Base-by-base conservation (phyloP, 139 green algal genomes). In the Tetratostichococcus sp. region DNA sequence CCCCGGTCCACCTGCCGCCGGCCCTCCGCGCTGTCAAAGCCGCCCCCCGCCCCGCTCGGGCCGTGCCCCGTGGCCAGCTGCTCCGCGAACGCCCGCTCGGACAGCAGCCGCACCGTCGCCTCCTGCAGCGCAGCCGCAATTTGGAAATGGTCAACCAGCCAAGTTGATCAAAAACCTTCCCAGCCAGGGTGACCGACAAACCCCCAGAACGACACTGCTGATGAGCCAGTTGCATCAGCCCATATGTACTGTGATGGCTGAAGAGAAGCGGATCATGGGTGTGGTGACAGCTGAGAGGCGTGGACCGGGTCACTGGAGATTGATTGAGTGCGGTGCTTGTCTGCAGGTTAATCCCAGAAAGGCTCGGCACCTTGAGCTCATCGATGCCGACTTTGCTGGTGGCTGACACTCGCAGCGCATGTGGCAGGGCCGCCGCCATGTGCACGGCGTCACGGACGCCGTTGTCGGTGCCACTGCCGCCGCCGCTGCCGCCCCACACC, bases 371-470 rank as follows among this genome's bases (percentile, higher is more conserved):
- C 80, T 95, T 87, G 34, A 96, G 72, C 35, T 79, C 43, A 2
- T 85, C 75, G 17, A 96, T 71, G 23, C 91, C 91, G 16, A 85
- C 59, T n/a, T 91, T 78, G 0, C 82, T 94, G 11, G 90, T 42
- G 4, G 88, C 89, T 5, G 89, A 96, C 1, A 94, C 85, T 0
- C 82, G 70, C 59, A 89, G 21, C 4, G 91, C 91, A 22, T 35
- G 28, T 1, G 85, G 80, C 68, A 97, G 58, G 30, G 73, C 30
- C 11, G 57, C 74, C 0, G 83, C 88, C 62, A 87, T 67, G 32
- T 89, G 70, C 25, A 87, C 69, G n/a, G 73, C 72, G 19, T 70
- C 31, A 0, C 22, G 35, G 32, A 39, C 31, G n/a, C 33, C 30
- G 5, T 71, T 71, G 26, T 17, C 33, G 43, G 1, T 34, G 66